These are phyloP conservation scores for Plenodomus lindquistii DNA, from an alignment of 2,329 filamentous ascomycete species.

Conservation along the genomic window DNA sequence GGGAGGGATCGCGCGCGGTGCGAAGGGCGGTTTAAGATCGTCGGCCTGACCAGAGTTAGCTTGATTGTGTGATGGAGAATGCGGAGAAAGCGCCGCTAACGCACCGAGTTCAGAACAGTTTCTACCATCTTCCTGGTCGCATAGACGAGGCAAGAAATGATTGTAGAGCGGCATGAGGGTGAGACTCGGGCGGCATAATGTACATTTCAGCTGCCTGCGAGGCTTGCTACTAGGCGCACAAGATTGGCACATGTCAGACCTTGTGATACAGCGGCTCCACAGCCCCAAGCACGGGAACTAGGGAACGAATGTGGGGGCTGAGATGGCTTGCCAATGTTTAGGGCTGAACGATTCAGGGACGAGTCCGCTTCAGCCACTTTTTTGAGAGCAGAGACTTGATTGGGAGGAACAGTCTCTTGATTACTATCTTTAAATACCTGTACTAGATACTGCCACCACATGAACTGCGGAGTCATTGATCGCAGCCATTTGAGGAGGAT, in stretches of 20 bases:
- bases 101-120: conserved; percentile 8
- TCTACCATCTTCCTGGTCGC: conserved; percentile 14
- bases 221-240: neutral
- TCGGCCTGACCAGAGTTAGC: neutral
- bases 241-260: neutral
- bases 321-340: conserved; percentile 2
- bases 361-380: neutral
- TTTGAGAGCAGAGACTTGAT: neutral
- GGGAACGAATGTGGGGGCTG: conserved; percentile 4
- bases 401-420: conserved; percentile 1
- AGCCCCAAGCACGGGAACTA: conserved; percentile 6
- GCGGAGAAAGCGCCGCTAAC: neutral
- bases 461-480: neutral
- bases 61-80: neutral
- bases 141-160: neutral
- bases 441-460: neutral
- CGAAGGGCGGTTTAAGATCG: conserved; percentile 28
- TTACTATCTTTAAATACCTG: neutral
- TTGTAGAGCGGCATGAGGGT: neutral
- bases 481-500: neutral
- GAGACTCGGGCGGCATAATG: neutral
- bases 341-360: conserved; percentile 1
- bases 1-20: conserved; percentile 27
- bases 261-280: conserved; percentile 1
- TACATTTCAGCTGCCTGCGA: neutral